Base-by-base conservation (phyloP, 192 early-diverging fungal species). In the Coemansia sp. region DNA sequence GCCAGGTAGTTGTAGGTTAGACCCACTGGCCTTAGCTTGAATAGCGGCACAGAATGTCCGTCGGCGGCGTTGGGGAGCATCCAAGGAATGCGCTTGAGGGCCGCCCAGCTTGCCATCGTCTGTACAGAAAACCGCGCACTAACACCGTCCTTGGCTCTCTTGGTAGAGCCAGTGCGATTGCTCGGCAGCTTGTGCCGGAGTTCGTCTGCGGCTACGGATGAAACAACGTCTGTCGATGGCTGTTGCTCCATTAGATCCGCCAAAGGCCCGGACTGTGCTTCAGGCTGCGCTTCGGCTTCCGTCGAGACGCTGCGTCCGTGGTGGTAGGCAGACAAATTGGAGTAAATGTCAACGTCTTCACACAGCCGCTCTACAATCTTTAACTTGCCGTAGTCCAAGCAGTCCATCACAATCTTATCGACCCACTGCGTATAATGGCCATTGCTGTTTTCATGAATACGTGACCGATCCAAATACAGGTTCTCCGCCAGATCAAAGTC, bases 281-380 rank as follows among this genome's bases (percentile, higher is more conserved):
- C 6, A 21, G n/a, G 2, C n/a, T 10, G 47, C 5, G 6, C 47
- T 9, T 23, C 47, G 5, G 52, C 52, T 6, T 58, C 30, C 4
- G 32, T 17, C 13, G 30, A 8, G 16, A 35, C 21, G 39, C 38
- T 23, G 53, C 42, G 21, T 5, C 32, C 30, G 30, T 61, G 23
- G 37, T 84, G 74, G 38, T 84, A 78, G 1, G 43, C 42, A 7
- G 67, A 26, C 47, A 84, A 49, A 16, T 84, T 58, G 11, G 81
- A 67, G 52, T 76, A 66, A 33, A 84, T 55, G 44, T 76, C 76
- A 8, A 72, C 43, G 35, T 62, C 68, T 7, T 62, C 37, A 43
- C 81, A 84, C 2, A 75, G 37, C 6, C 32, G 28, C 13, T 72
- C 67, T 16, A 84, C 21, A 33, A 76, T 19, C 69, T 84, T 84